Evolutionary conservation across 768 basidiomycete species (phyloP), one percentile per base, ranked within the genome.

Genomic region (Gloeostereum incarnatum): DNA sequence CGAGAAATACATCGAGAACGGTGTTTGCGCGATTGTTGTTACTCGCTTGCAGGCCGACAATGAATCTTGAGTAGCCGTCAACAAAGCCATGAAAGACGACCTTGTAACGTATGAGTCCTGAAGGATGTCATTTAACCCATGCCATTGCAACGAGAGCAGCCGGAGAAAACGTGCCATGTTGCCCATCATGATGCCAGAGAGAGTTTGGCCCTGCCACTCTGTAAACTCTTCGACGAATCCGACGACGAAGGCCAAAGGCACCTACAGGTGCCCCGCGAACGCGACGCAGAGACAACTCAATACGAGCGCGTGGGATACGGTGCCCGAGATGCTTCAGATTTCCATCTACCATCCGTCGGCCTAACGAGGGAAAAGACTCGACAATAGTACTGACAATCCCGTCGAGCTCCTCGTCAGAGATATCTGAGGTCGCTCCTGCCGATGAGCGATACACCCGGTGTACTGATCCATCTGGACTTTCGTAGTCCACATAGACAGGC

Each of bases 161-260:
- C n/a, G n/a, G n/a, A 14, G 19, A 19, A 30, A 38, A 36, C 20
- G 9, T 37, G 55, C 59, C 55, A 43, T 61, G 63, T 33, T 64
- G 56, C 0, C 60, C 61, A 40, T 65, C 61, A 41, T 59, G 56
- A 38, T 66, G 62, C 56, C 54, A 59, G 1, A 68, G 50, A 2
- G 61, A 56, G 41, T 66, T 65, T 2, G 49, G 50, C 0, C 59
- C 60, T 4, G 55, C 44, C 4, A 65, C 64, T 2, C 38, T 39
- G 41, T 68, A 68, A 2, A 43, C 46, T 21, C 45, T 21, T 3
- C 56, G 42, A 5, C 22, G 19, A 22, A 36, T 13, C 10, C 46
- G 29, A 7, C 38, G 26, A 4, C 48, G 49, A 2, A 23, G 34
- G 17, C 52, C 52, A 49, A 62, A 60, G 6, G 30, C n/a, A 10